Evolutionary conservation across 139 green algal genomes (phyloP), one percentile per base, ranked within the genome.

Genomic region (Chlamydomonas sp.): DNA sequence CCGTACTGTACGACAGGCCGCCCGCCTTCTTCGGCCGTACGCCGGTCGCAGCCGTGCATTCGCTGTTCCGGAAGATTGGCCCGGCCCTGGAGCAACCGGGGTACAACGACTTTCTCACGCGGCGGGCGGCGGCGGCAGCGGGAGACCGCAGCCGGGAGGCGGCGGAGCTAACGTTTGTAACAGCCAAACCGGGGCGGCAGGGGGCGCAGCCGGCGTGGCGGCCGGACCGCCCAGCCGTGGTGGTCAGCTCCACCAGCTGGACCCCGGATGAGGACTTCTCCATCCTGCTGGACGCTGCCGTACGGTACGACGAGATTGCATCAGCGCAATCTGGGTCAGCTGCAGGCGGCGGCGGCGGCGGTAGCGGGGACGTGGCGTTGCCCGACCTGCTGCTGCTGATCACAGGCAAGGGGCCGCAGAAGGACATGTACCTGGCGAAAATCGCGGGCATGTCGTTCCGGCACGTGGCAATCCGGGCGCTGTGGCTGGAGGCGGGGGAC

Each of bases 221-320:
- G n/a, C 16, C 66, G 0, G 89, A 94, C 72, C 91, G 96, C 18
- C 97, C 97, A 0, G 96, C 94, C 10, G 10, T 99, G 3, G 88
- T 99, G 4, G 94, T 99, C 68, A 98, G 93, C 92, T 98, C 95
- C 94, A 99, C 98, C 16, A 98, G 95, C 88, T 99, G 98, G 98
- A 99, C 98, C 0, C 92, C 95, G 1, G 98, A 99, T 83, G 98
- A 99, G 89, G 98, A 99, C 92, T 99, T 99, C 92, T 92, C 89
- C 15, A 90, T 99, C 15, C 93, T 99, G 76, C 84, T 99, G 57
- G 92, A 95, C 16, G 98, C 96, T 4, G 89, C 92, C 15, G 61
- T 85, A 0, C 14, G 69, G 49, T 95, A 95, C 68, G 92, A 95
- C 62, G 61, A 76, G 20, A 59, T 78, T 12, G 85, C 78, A 80